A percentile compares a stretch with the other conserved stretches of the same genome.
Evolutionary conservation across 1,139 yeast genomes (phyloP).

Genomic region (Saccharomyces hybrid): DNA sequence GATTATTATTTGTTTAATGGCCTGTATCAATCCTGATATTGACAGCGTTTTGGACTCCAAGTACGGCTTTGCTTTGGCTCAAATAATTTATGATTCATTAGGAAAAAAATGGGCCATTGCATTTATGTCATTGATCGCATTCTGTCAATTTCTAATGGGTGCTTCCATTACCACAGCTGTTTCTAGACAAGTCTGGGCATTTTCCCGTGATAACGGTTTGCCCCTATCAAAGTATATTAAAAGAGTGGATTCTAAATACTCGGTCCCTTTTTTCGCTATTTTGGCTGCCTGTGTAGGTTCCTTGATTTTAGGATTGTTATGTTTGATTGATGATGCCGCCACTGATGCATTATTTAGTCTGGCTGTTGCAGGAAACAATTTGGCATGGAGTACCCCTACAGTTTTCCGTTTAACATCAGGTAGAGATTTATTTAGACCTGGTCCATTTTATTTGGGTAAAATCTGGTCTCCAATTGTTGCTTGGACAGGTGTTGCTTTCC

Average conservation of each 20-base stretch:
- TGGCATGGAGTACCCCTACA: slow-evolving; percentile 55
- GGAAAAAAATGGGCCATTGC: slow-evolving; percentile 68
- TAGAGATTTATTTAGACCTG: slow-evolving; percentile 48
- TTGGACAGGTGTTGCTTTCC: slow-evolving; percentile 33
- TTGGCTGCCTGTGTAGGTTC: slow-evolving; percentile 44
- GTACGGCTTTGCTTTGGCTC: slow-evolving; percentile 57
- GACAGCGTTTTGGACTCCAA: slow-evolving; percentile 37
- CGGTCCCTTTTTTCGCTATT: slow-evolving; percentile 58
- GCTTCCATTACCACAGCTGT: slow-evolving; percentile 46
- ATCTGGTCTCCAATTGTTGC: slow-evolving; percentile 39
- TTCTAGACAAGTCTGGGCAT: slow-evolving; percentile 47
- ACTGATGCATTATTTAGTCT: slow-evolving; percentile 53
- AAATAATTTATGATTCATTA: slow-evolving; percentile 53
- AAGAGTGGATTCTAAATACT: slow-evolving; percentile 40
- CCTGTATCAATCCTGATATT: slow-evolving; percentile 50
- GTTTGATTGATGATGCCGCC: slow-evolving; percentile 53
- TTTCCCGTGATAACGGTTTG: slow-evolving; percentile 46
- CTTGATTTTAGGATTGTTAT: slow-evolving; percentile 47
- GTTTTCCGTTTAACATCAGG: slow-evolving; percentile 43
- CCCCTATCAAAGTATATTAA: slow-evolving; percentile 43
- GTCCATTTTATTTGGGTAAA: slow-evolving; percentile 55
- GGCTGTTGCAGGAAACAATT: slow-evolving; percentile 52
- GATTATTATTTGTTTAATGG: slow-evolving; percentile 46
- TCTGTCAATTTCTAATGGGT: slow-evolving; percentile 64
- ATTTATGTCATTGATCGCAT: slow-evolving; percentile 51